Conservation (phyloP, 2,329 filamentous ascomycete species). For the Alternaria gansuensis region DNA sequence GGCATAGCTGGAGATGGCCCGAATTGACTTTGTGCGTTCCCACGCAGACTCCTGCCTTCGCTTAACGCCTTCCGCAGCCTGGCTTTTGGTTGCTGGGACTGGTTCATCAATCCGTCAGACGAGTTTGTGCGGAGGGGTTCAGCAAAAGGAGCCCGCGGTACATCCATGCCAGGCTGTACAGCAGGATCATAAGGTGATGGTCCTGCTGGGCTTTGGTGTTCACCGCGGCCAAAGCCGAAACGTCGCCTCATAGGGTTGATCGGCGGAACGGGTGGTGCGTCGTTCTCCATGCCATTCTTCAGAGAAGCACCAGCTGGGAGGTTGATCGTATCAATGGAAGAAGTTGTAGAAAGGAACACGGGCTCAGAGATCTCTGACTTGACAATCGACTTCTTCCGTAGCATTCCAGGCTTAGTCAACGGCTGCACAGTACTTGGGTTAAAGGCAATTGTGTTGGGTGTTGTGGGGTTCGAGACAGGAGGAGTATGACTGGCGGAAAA, state of each 20-base stretch:
- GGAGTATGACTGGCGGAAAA: constrained; percentile 65
- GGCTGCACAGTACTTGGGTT: constrained; percentile 43
- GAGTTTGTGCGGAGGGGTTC: constrained; percentile 55
- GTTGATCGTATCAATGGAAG: constrained; percentile 66
- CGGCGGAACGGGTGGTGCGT: constrained; percentile 61
- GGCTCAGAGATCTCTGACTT: constrained; percentile 72
- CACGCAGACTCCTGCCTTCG: constrained; percentile 60
- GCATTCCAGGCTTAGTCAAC: constrained; percentile 36
- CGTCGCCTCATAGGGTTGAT: constrained; percentile 68
- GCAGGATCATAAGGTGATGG: constrained; percentile 48
- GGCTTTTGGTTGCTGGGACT: constrained; percentile 48
- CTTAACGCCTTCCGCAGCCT: constrained; percentile 60
- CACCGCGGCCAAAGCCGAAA: constrained; percentile 53
- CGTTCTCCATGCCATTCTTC: constrained; percentile 58
- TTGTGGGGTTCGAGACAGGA: constrained; percentile 59
- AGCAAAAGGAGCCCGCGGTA: constrained; percentile 45
- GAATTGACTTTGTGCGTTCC: constrained; percentile 47
- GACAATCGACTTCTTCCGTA: constrained; percentile 66
- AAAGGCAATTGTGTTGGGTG: constrained; percentile 52
- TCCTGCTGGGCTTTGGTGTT: constrained; percentile 44
- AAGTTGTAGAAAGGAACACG: constrained; percentile 63
- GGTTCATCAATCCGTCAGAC: constrained; percentile 55
- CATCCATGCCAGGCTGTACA: constrained; percentile 44
- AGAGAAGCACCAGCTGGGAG: constrained; percentile 65
- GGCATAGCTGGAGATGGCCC: constrained; percentile 44